A percentile compares a stretch with the other conserved stretches of the same genome.
phyloP scores from a whole-genome alignment of 78 protist species.

The Speleostelium caveatum region DNA sequence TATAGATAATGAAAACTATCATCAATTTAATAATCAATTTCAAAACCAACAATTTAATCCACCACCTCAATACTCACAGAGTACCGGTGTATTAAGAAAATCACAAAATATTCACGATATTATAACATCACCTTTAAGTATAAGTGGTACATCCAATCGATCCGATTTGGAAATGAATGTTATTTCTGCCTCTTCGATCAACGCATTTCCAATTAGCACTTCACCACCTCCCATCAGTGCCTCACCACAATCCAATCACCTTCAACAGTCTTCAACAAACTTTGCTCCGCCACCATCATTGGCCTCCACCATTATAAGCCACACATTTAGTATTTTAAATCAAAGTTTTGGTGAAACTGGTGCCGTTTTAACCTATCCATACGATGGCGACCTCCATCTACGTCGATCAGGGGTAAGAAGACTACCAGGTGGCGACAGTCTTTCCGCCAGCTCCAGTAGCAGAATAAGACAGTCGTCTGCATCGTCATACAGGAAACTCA shows the following conservation, averaged over 20 bases:
- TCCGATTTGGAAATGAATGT: no score
- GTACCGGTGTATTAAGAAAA: background rate
- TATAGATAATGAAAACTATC: background rate
- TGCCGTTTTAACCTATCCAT: background rate
- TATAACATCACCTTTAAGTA: background rate
- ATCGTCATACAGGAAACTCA: no score
- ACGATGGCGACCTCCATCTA: background rate
- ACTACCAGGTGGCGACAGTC: background rate
- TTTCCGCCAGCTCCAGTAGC: background rate
- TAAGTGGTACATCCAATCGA: no score
- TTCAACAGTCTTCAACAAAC: no score
- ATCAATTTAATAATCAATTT: background rate
- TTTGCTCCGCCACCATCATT: no score
- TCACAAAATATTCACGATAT: background rate
- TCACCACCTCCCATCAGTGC: no score
- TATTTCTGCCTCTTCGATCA: no score
- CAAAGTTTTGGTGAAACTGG: slow-evolving; percentile 1
- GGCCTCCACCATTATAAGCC: no score
- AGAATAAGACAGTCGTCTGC: background rate
- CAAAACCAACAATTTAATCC: no score
- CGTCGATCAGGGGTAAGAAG: no score
- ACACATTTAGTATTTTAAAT: background rate
- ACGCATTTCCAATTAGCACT: no score
- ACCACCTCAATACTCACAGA: background rate
- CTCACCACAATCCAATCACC: no score